These are phyloP conservation scores for Helminthosporium solani DNA, from an alignment of 2,329 filamentous ascomycete species.

Conservation along the genomic window DNA sequence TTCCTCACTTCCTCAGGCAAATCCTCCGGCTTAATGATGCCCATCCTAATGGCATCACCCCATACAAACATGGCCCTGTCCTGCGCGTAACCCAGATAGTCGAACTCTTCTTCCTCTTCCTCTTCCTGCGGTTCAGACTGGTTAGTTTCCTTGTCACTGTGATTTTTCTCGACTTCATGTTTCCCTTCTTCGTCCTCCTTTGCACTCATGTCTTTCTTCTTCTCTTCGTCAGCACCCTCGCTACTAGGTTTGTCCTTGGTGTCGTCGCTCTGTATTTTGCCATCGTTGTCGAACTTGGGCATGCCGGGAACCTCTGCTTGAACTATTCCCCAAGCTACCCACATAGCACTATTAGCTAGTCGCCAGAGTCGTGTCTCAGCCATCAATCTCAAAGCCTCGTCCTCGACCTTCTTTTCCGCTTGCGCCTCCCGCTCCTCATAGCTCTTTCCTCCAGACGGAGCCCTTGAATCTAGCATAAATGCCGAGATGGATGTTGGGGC, in stretches of 20 bases:
- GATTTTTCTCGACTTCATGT: not conserved
- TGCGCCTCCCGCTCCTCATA: conserved; percentile 51
- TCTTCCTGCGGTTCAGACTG: conserved; percentile 43
- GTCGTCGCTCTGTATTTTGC: conserved; percentile 14
- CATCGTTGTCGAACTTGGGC: conserved; percentile 49
- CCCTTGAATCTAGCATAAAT: conserved; percentile 74
- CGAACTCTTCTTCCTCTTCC: conserved; percentile 70
- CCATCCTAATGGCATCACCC: conserved; percentile 80
- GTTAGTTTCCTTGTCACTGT: conserved; percentile 31
- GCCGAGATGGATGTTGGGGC: conserved; percentile 48
- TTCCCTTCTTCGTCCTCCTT: conserved; percentile 24
- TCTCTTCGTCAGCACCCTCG: conserved; percentile 10
- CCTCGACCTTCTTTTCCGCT: conserved; percentile 61
- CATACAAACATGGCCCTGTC: conserved; percentile 91
- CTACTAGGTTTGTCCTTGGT: conserved; percentile 20
- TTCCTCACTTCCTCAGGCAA: conserved; percentile 66
- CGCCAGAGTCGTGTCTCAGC: conserved; percentile 84
- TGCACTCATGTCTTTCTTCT: conserved; percentile 30
- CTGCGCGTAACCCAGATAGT: conserved; percentile 89
- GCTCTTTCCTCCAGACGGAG: conserved; percentile 34
- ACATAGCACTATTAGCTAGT: conserved; percentile 81
- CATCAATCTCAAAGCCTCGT: conserved; percentile 68
- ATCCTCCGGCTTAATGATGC: conserved; percentile 72
- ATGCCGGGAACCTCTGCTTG: conserved; percentile 84
- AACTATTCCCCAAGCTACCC: conserved; percentile 95